A percentile compares a stretch with the other conserved stretches of the same genome.
These are phyloP conservation scores for Pseudopyrenochaeta lycopersici DNA, from an alignment of 2,329 filamentous ascomycete species.

Conservation along the genomic window DNA sequence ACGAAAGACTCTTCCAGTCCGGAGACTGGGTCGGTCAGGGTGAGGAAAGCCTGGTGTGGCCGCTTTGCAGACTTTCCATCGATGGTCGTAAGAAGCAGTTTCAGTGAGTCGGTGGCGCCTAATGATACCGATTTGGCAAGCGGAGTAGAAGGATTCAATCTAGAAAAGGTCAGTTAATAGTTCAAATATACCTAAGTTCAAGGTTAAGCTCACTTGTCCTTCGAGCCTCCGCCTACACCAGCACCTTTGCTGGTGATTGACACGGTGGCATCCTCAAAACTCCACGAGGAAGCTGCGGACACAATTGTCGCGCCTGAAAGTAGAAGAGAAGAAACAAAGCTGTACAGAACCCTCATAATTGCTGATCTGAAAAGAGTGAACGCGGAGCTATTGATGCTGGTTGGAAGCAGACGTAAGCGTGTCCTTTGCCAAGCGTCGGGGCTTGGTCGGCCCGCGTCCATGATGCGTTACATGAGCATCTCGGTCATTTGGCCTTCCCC, in stretches of 20 bases:
- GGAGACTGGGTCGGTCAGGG: constrained; percentile 76
- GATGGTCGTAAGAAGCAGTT: constrained; percentile 81
- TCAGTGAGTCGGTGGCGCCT: constrained; percentile 75
- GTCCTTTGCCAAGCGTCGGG: constrained; percentile 27
- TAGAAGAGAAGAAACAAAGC: constrained; percentile 54
- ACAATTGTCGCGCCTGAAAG: constrained; percentile 52
- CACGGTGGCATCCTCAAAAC: constrained; percentile 76
- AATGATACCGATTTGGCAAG: constrained; percentile 72
- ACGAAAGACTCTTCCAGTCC: constrained; percentile 89
- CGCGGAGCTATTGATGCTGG: constrained; percentile 32
- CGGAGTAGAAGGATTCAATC: constrained; percentile 60
- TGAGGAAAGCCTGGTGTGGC: constrained; percentile 92
- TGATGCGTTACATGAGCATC: too few relatives aligned
- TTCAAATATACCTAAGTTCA: neutral
- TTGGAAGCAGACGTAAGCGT: constrained; percentile 19
- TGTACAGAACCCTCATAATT: constrained; percentile 54
- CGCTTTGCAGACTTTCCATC: constrained; percentile 81
- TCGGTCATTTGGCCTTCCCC: too few relatives aligned
- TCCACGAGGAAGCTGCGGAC: constrained; percentile 69
- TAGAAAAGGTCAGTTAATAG: constrained; percentile 30
- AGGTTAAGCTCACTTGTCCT: constrained; percentile 69
- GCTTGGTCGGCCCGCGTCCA: constrained; percentile 12
- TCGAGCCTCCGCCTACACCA: constrained; percentile 60
- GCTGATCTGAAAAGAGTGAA: constrained; percentile 32
- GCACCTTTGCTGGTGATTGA: constrained; percentile 69